Evolutionary conservation across 1,284 basidiomycete genomes (phyloP).

Genomic region (Thecaphora thlaspeos): DNA sequence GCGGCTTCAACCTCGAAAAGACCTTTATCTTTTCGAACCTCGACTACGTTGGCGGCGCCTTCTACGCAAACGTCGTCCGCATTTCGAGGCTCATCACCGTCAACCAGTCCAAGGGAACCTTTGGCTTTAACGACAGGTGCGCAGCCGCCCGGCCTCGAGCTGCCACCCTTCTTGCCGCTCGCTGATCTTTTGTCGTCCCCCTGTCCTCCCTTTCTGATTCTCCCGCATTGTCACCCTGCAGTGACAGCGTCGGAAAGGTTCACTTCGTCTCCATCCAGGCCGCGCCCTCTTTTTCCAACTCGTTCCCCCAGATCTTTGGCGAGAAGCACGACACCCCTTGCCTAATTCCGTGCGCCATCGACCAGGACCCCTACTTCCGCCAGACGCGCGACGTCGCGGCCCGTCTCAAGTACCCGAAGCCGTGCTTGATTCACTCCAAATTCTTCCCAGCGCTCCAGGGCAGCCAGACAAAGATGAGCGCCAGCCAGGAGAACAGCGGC

Average conservation of each 20-base stretch:
- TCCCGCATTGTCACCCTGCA: constrained; percentile 56
- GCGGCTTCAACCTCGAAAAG: constrained; percentile 86
- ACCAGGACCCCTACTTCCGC: constrained; percentile 91
- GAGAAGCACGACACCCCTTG: constrained; percentile 78
- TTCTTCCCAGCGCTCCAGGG: constrained; percentile 99
- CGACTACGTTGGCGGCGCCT: constrained; percentile 80
- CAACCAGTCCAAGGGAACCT: constrained; percentile 89
- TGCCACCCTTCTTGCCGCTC: background rate
- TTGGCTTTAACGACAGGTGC: constrained; percentile 75
- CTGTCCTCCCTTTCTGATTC: background rate
- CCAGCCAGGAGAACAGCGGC: constrained; percentile 81
- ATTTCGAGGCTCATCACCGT: constrained; percentile 90
- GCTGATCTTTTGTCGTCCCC: no score
- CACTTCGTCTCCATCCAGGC: constrained; percentile 98
- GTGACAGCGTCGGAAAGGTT: constrained; percentile 96
- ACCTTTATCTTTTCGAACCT: constrained; percentile 97
- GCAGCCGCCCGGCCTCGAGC: no score
- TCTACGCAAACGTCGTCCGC: constrained; percentile 91
- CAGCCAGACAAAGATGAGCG: constrained; percentile 98
- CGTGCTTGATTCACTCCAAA: constrained; percentile 85
- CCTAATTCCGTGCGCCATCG: constrained; percentile 97
- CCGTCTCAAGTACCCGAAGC: constrained; percentile 94
- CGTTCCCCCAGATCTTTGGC: constrained; percentile 97
- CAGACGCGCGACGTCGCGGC: constrained; percentile 91
- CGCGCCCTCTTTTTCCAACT: constrained; percentile 94